Conservation (phyloP, 768 basidiomycete species). For the Sistotremastrum suecicum region DNA sequence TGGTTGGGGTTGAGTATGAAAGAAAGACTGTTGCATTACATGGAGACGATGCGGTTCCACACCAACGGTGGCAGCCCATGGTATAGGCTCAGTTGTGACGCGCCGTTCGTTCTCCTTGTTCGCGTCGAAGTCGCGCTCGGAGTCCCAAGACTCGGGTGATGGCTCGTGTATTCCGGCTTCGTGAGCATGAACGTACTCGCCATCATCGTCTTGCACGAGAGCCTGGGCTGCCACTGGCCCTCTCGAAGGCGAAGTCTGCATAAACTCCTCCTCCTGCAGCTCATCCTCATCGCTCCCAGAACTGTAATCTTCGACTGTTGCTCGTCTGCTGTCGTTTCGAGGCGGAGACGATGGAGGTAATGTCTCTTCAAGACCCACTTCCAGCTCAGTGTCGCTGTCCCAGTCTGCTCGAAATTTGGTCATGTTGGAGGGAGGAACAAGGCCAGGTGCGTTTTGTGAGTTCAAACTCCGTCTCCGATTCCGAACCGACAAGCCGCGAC, state of each 20-base stretch:
- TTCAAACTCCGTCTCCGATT: too few relatives aligned
- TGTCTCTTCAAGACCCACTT: too few relatives aligned
- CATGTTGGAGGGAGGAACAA: too few relatives aligned
- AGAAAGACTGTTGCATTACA: conserved; percentile 86
- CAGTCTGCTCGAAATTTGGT: too few relatives aligned
- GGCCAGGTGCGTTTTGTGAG: too few relatives aligned
- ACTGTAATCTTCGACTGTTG: too few relatives aligned
- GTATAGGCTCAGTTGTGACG: conserved; percentile 38
- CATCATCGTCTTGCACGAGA: conserved; percentile 40
- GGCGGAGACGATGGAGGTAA: too few relatives aligned
- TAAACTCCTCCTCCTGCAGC: conserved; percentile 36
- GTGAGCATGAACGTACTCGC: conserved; percentile 31
- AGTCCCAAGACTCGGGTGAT: conserved; percentile 14
- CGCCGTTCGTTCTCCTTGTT: conserved; percentile 4
- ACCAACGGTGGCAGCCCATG: conserved; percentile 61
- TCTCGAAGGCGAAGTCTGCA: conserved; percentile 11
- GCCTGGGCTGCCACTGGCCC: conserved; percentile 24
- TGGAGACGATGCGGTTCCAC: conserved; percentile 83
- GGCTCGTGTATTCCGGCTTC: conserved; percentile 21
- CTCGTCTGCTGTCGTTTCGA: too few relatives aligned
- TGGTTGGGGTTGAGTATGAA: conserved; percentile 21
- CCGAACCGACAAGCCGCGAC: too few relatives aligned
- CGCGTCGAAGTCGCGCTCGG: conserved; percentile 2
- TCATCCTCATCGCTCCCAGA: too few relatives aligned
- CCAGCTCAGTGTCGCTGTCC: too few relatives aligned